phyloP scores from a whole-genome alignment of 2,329 filamentous ascomycete species.

The Cladobotryum mycophilum region DNA sequence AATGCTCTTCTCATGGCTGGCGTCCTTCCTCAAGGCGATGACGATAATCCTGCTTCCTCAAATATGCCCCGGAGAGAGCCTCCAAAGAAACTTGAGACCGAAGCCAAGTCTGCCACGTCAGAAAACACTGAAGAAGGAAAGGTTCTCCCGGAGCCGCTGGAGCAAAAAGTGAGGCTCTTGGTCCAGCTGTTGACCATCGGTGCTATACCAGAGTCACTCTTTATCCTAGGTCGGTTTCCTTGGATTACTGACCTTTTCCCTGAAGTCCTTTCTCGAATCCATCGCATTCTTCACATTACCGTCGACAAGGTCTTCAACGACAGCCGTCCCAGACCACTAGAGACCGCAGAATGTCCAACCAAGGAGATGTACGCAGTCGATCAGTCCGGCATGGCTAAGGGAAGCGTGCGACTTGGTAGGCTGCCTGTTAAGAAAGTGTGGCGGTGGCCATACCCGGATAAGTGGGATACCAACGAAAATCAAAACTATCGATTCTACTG shows the following conservation, averaged over 20 bases:
- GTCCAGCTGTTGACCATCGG: slow-evolving; percentile 85
- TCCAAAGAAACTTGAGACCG: slow-evolving; percentile 44
- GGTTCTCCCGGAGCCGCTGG: slow-evolving; percentile 63
- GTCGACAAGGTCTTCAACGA: slow-evolving; percentile 64
- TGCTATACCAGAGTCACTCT: slow-evolving; percentile 85
- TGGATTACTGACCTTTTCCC: slow-evolving; percentile 85
- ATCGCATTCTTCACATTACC: slow-evolving; percentile 78
- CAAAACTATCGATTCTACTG: slow-evolving; percentile 91
- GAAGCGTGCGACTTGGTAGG: slow-evolving; percentile 56
- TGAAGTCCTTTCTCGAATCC: slow-evolving; percentile 71
- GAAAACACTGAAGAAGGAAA: slow-evolving; percentile 42
- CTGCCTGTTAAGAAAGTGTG: slow-evolving; percentile 60
- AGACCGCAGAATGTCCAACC: slow-evolving; percentile 31
- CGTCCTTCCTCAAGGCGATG: slow-evolving; percentile 59
- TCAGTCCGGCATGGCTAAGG: slow-evolving; percentile 62
- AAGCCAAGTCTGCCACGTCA: slow-evolving; percentile 41
- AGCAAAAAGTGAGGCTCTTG: slow-evolving; percentile 82
- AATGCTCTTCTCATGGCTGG: slow-evolving; percentile 87
- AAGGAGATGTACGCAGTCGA: slow-evolving; percentile 49
- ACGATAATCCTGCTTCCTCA: slow-evolving; percentile 57
- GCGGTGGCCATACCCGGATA: slow-evolving; percentile 80
- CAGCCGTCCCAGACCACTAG: slow-evolving; percentile 31
- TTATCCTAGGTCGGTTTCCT: slow-evolving; percentile 84
- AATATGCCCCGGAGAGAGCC: slow-evolving; percentile 44
- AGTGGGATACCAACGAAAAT: slow-evolving; percentile 66